phyloP scores from a whole-genome alignment of 345 rosid genomes.

The Ceriops zippeliana region DNA sequence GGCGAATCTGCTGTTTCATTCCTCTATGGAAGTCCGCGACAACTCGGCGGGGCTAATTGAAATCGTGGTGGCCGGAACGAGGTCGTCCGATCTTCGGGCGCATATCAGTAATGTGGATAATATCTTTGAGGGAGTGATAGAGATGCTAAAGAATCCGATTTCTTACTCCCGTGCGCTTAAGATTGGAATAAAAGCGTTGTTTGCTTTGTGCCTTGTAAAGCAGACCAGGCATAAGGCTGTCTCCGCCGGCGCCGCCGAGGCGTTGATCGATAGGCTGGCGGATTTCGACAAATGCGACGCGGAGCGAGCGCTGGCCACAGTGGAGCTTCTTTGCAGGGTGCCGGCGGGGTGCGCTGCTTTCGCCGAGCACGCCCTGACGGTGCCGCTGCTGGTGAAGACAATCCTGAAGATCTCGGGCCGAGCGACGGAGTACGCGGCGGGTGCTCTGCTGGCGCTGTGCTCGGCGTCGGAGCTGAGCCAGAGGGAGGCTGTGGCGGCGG shows the following conservation, averaged over 20 bases:
- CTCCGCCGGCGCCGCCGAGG: slow-evolving; percentile 67
- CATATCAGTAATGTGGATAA: slow-evolving; percentile 50
- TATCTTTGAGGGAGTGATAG: slow-evolving; percentile 73
- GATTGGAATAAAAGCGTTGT: slow-evolving; percentile 69
- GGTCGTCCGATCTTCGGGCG: slow-evolving; percentile 57
- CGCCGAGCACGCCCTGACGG: slow-evolving; percentile 65
- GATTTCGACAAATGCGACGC: slow-evolving; percentile 84
- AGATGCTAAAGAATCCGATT: slow-evolving; percentile 44
- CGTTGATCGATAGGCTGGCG: slow-evolving; percentile 57
- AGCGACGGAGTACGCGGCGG: slow-evolving; percentile 94
- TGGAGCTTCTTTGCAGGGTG: slow-evolving; percentile 77
- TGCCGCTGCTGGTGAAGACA: slow-evolving; percentile 67
- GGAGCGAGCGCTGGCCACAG: slow-evolving; percentile 78
- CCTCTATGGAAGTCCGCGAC: slow-evolving; percentile 61
- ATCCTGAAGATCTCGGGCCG: slow-evolving; percentile 76
- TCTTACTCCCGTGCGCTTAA: slow-evolving; percentile 65
- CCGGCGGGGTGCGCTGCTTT: slow-evolving; percentile 71
- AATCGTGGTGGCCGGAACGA: slow-evolving; percentile 63
- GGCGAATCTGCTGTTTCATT: slow-evolving; percentile 49
- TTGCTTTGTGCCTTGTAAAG: slow-evolving; percentile 77
- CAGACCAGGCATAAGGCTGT: slow-evolving; percentile 79
- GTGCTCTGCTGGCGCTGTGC: slow-evolving; percentile 71
- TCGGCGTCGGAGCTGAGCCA: slow-evolving; percentile 66
- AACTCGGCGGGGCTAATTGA: slow-evolving; percentile 79
- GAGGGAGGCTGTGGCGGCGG: slow-evolving; percentile 79